Percentiles rank a stretch among this genome's conserved stretches.
Evolutionary conservation across 2,329 filamentous ascomycete species (phyloP).

Genomic region (Penicillium digitatum): DNA sequence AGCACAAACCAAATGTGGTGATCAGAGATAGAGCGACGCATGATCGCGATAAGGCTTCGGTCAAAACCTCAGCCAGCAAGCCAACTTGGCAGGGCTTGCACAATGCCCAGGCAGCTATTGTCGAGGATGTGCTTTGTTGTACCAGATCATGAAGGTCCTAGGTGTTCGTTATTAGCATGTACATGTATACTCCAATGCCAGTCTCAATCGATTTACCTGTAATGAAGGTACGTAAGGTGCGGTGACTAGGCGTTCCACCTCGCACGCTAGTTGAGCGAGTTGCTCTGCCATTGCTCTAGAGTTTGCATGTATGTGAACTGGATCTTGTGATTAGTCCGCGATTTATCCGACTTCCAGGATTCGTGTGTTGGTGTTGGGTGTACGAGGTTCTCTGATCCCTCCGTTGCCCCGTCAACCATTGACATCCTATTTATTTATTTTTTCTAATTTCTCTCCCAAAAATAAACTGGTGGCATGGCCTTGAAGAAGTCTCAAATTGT

Average conservation of each 20-base stretch:
- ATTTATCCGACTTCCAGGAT: neutral
- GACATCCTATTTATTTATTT: neutral
- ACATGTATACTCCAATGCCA: conserved; percentile 4
- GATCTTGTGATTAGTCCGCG: neutral
- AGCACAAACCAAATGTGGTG: conserved; percentile 44
- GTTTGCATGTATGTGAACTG: neutral
- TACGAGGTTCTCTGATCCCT: neutral
- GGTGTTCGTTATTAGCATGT: conserved; percentile 4
- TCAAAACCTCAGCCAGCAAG: conserved; percentile 45
- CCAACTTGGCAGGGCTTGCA: conserved; percentile 50
- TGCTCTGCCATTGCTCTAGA: conserved; percentile 26
- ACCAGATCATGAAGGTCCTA: conserved; percentile 33
- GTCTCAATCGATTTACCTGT: conserved; percentile 37
- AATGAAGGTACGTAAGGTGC: conserved; percentile 51
- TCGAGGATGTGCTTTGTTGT: conserved; percentile 28
- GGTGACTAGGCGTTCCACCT: conserved; percentile 47
- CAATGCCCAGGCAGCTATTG: conserved; percentile 46
- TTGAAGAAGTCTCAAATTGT: neutral
- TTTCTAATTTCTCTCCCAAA: neutral
- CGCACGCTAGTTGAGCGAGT: conserved; percentile 31
- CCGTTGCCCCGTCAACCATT: conserved; percentile 4
- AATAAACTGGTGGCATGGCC: neutral
- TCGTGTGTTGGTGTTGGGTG: neutral
- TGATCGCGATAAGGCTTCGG: conserved; percentile 50
- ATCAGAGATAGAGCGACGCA: conserved; percentile 51